Conservation (phyloP, 2,329 filamentous ascomycete genomes). For the Akanthomyces uredinophilus region DNA sequence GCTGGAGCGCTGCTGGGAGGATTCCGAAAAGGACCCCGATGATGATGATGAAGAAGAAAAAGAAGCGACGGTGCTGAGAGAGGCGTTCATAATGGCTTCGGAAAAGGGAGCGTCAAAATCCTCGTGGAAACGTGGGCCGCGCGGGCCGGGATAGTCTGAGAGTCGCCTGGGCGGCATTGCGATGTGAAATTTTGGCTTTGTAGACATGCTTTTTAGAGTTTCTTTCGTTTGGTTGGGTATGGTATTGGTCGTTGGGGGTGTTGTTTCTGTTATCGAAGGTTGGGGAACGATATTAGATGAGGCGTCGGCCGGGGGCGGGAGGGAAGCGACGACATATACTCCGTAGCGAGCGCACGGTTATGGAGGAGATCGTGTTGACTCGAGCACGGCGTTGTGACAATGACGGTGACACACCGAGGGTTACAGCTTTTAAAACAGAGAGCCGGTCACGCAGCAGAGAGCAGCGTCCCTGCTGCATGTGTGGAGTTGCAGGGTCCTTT, state of each 20-base stretch:
- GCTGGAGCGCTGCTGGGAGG: conserved; percentile 22
- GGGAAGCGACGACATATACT: not conserved
- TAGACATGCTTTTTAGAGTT: conserved; percentile 3
- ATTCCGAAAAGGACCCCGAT: conserved; percentile 22
- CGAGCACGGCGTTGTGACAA: not conserved
- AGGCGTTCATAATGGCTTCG: conserved; percentile 29
- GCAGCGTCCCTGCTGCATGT: not conserved
- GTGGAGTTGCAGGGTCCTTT: conserved; percentile 10
- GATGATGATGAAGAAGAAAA: conserved; percentile 20
- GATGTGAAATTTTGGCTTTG: conserved; percentile 14
- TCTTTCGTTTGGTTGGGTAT: not conserved
- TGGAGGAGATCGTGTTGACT: not conserved
- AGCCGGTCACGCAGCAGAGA: conserved; percentile 11
- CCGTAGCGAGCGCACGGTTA: not conserved
- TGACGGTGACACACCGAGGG: conserved; percentile 9
- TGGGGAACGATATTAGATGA: not conserved
- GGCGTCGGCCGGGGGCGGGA: not conserved
- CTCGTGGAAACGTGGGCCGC: conserved; percentile 32
- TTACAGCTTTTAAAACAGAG: conserved; percentile 9
- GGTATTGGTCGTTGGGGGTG: too few species aligned
- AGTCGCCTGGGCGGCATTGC: conserved; percentile 10
- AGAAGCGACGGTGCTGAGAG: conserved; percentile 22
- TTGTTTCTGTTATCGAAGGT: not conserved
- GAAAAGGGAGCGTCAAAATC: conserved; percentile 36
- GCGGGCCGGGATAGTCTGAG: conserved; percentile 14